phyloP scores from a whole-genome alignment of 352 stramenopile species.

The Globisporangium orthogonon region DNA sequence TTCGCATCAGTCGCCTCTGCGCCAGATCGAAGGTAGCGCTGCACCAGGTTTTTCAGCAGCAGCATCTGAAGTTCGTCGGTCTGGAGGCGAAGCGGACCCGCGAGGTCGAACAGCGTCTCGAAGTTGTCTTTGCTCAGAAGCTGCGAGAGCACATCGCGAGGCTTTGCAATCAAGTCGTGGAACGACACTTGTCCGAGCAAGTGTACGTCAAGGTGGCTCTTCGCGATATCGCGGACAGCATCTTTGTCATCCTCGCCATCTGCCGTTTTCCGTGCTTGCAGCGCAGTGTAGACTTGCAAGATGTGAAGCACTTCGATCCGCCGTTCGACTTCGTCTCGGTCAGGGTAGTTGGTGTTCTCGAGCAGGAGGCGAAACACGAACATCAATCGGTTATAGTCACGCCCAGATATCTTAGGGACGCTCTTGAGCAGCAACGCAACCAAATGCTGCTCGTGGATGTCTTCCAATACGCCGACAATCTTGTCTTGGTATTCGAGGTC shows the following conservation, averaged over 20 bases:
- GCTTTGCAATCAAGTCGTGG: constrained; percentile 57
- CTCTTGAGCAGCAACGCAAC: constrained; percentile 48
- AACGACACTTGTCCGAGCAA: constrained; percentile 35
- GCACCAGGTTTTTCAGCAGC: constrained; percentile 64
- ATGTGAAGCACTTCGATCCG: constrained; percentile 53
- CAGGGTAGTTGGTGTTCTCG: constrained; percentile 45
- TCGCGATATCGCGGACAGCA: not conserved
- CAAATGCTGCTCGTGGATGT: constrained; percentile 71
- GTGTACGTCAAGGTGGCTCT: not conserved
- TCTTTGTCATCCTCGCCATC: not conserved
- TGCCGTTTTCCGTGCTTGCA: constrained; percentile 1
- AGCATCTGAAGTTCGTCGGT: constrained; percentile 71
- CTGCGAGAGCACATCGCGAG: constrained; percentile 41
- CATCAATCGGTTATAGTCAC: constrained; percentile 60
- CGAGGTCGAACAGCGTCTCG: constrained; percentile 34
- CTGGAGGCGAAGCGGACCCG: constrained; percentile 45
- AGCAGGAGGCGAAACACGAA: constrained; percentile 73
- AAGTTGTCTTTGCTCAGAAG: constrained; percentile 49
- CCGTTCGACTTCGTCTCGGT: constrained; percentile 54
- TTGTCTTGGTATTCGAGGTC: constrained; percentile 64
- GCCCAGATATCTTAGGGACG: constrained; percentile 38
- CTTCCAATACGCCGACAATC: constrained; percentile 69
- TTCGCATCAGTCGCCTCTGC: not conserved
- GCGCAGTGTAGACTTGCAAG: constrained; percentile 24
- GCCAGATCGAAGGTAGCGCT: constrained; percentile 4